Evolutionary conservation across 441 rosid species (phyloP).

Genomic region (Omphalea diandra): DNA sequence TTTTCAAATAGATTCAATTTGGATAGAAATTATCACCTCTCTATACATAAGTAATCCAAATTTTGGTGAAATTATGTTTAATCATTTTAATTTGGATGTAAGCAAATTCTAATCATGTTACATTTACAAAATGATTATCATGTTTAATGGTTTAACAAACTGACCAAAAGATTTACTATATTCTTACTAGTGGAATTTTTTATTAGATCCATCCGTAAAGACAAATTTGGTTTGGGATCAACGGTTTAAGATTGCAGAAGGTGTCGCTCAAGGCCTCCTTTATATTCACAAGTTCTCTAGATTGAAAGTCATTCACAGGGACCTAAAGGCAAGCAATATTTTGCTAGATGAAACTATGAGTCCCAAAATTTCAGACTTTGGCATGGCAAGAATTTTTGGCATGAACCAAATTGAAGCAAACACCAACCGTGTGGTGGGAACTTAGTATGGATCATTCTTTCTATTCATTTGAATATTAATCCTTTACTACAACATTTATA

Average conservation of each 20-base stretch:
- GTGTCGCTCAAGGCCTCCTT: slow-evolving; percentile 19
- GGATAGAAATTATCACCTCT: no score
- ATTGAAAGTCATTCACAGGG: slow-evolving; percentile 17
- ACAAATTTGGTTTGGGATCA: slow-evolving; percentile 1
- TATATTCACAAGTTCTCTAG: slow-evolving; percentile 18
- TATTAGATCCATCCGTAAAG: slow-evolving; percentile 11
- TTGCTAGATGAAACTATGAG: slow-evolving; percentile 11
- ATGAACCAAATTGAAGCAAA: slow-evolving; percentile 10
- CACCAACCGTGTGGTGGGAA: slow-evolving; percentile 14
- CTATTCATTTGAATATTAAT: not conserved
- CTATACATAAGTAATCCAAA: no score
- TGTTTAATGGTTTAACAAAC: not conserved
- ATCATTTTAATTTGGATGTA: not conserved
- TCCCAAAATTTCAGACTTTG: slow-evolving; percentile 21
- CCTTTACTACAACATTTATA: not conserved
- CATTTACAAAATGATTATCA: no score
- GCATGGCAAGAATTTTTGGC: slow-evolving; percentile 14
- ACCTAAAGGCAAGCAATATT: slow-evolving; percentile 8
- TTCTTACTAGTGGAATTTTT: not conserved
- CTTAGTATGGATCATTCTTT: not conserved
- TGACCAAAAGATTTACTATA: not conserved
- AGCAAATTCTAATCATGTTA: no score
- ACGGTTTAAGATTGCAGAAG: slow-evolving; percentile 4
- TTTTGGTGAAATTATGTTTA: not conserved
- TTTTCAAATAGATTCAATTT: no score